phyloP scores from a whole-genome alignment of 2,329 filamentous ascomycete genomes.

The Sporothrix brasiliensis region DNA sequence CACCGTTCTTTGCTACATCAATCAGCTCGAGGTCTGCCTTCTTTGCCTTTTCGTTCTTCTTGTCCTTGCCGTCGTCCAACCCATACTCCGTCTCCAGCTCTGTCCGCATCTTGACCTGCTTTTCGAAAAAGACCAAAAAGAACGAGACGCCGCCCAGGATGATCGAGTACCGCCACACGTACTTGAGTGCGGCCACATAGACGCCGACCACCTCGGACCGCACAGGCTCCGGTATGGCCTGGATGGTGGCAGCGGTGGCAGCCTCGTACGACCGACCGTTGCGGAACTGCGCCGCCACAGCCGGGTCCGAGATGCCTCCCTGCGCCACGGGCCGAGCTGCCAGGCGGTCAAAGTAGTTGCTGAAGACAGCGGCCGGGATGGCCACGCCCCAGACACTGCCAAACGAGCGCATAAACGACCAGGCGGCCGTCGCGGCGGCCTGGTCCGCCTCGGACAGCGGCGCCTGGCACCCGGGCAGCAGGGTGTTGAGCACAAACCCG shows the following conservation, averaged over 20 bases:
- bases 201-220: constrained; percentile 37
- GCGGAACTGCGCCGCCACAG: constrained; percentile 32
- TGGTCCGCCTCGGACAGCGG: constrained; percentile 44
- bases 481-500: constrained; percentile 48
- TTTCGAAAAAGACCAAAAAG: constrained; percentile 35
- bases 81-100: constrained; percentile 42
- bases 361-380: constrained; percentile 46
- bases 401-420: constrained; percentile 46
- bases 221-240: constrained; percentile 30
- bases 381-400: constrained; percentile 48
- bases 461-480: constrained; percentile 47
- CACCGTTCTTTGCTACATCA: background rate
- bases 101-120: constrained; percentile 38
- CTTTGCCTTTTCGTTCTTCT: background rate
- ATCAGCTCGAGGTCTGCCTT: background rate
- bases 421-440: constrained; percentile 45
- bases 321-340: background rate
- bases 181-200: constrained; percentile 32
- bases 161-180: constrained; percentile 40
- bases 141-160: constrained; percentile 39
- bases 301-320: constrained; percentile 32
- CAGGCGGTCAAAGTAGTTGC: constrained; percentile 39
- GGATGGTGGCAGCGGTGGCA: constrained; percentile 37
- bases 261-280: constrained; percentile 40
- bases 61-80: constrained; percentile 34